A percentile compares a stretch with the other conserved stretches of the same genome.
phyloP scores from a whole-genome alignment of 129 eudicot species.

The Tanacetum coccineum region DNA sequence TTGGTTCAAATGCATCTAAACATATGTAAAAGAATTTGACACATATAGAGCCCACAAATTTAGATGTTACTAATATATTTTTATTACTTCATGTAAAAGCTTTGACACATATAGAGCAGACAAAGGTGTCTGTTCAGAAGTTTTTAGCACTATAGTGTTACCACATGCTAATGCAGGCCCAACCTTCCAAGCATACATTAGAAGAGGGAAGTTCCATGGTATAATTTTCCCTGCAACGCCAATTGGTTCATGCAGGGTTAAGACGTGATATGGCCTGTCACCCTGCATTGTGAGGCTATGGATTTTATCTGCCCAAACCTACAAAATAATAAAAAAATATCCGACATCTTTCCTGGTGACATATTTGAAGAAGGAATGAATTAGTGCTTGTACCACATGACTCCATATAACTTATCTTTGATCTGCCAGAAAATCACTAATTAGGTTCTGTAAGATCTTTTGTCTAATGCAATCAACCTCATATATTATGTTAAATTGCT shows the following conservation, averaged over 20 bases:
- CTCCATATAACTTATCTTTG: too few relatives aligned
- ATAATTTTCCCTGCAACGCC: constrained; percentile 82
- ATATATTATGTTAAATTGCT: too few relatives aligned
- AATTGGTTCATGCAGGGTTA: constrained; percentile 67
- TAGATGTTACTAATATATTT: background rate
- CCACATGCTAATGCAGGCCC: constrained; percentile 88
- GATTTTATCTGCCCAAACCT: constrained; percentile 93
- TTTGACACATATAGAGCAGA: constrained; percentile 66
- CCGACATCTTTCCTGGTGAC: constrained; percentile 65
- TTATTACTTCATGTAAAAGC: constrained; percentile 62
- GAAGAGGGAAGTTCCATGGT: constrained; percentile 85
- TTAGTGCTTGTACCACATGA: too few relatives aligned
- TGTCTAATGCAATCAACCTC: too few relatives aligned
- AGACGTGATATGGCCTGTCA: constrained; percentile 67
- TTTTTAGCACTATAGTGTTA: constrained; percentile 67
- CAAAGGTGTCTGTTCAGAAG: constrained; percentile 81
- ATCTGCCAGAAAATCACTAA: too few relatives aligned
- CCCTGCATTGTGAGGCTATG: constrained; percentile 74
- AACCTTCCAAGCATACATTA: constrained; percentile 77
- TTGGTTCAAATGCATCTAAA: constrained; percentile 29
- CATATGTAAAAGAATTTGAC: constrained; percentile 48
- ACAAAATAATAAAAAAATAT: constrained; percentile 34
- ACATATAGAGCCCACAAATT: constrained; percentile 33
- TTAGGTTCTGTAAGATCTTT: too few relatives aligned
- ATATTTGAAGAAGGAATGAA: background rate